Percentiles rank a stretch among this genome's conserved stretches.
phyloP scores from a whole-genome alignment of 345 rosid genomes.

The Salix suchowensis region DNA sequence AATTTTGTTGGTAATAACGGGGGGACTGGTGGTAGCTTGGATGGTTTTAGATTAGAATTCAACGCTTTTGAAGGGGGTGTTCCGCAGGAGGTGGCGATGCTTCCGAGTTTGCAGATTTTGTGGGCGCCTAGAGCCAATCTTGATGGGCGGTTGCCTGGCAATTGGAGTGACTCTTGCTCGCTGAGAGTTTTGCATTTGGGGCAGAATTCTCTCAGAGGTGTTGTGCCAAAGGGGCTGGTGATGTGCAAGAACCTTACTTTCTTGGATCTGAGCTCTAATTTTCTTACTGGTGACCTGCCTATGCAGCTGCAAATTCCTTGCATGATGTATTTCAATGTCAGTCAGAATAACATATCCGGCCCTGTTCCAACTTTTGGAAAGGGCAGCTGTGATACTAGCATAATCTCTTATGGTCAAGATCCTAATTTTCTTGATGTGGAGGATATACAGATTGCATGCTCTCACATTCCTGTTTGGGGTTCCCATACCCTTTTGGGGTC shows the following conservation, averaged over 20 bases:
- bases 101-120: constrained; percentile 43
- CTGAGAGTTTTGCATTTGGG: constrained; percentile 50
- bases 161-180: constrained; percentile 43
- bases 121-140: constrained; percentile 78
- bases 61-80: constrained; percentile 50
- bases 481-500: constrained; percentile 15
- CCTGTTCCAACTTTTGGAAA: constrained; percentile 35
- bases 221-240: constrained; percentile 34
- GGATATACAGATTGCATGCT: constrained; percentile 29
- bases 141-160: constrained; percentile 44
- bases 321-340: constrained; percentile 51
- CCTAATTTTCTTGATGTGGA: constrained; percentile 21
- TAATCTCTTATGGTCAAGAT: constrained; percentile 15
- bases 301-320: constrained; percentile 46
- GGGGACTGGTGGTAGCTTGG: constrained; percentile 7
- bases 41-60: constrained; percentile 43
- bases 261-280: constrained; percentile 61
- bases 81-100: constrained; percentile 37
- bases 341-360: constrained; percentile 49
- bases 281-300: constrained; percentile 45
- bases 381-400: constrained; percentile 26
- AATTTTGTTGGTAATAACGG: constrained; percentile 13
- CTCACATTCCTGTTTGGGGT: constrained; percentile 32
- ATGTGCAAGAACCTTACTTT: constrained; percentile 49
- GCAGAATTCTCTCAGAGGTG: constrained; percentile 42